phyloP scores from a whole-genome alignment of 306 rosid genomes.

The Crataegus laevigata region DNA sequence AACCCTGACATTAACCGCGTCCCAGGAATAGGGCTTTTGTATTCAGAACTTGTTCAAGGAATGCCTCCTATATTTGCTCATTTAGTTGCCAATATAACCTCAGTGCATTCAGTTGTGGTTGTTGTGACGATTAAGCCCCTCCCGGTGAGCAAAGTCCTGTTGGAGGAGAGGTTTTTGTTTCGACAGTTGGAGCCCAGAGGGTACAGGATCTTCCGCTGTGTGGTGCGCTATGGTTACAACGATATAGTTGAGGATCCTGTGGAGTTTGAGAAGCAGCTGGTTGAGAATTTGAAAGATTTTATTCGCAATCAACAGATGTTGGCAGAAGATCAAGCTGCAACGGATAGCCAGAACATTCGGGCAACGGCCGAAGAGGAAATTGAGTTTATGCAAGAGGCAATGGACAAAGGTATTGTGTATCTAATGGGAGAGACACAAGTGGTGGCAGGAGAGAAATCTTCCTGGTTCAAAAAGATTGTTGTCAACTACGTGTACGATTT shows the following conservation, averaged over 20 bases:
- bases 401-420: conserved; percentile 63
- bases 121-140: conserved; percentile 65
- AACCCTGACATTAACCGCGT: conserved; percentile 34
- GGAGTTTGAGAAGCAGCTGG: conserved; percentile 48
- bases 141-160: conserved; percentile 42
- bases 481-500: conserved; percentile 54
- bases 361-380: conserved; percentile 41
- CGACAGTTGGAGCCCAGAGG: conserved; percentile 55
- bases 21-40: conserved; percentile 63
- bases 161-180: conserved; percentile 64
- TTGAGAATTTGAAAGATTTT: conserved; percentile 46
- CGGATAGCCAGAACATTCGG: neutral
- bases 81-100: conserved; percentile 44
- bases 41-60: conserved; percentile 67
- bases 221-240: conserved; percentile 66
- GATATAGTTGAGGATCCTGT: conserved; percentile 29
- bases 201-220: conserved; percentile 55
- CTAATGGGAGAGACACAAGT: conserved; percentile 63
- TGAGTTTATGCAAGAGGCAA: conserved; percentile 41
- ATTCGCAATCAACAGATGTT: conserved; percentile 28
- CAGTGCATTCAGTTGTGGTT: conserved; percentile 54
- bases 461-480: conserved; percentile 48
- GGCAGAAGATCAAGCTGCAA: neutral
- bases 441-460: conserved; percentile 49
- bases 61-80: conserved; percentile 74